These are phyloP conservation scores for Gnetum montanum DNA, from an alignment of 75 land plant genomes.

Conservation along the genomic window DNA sequence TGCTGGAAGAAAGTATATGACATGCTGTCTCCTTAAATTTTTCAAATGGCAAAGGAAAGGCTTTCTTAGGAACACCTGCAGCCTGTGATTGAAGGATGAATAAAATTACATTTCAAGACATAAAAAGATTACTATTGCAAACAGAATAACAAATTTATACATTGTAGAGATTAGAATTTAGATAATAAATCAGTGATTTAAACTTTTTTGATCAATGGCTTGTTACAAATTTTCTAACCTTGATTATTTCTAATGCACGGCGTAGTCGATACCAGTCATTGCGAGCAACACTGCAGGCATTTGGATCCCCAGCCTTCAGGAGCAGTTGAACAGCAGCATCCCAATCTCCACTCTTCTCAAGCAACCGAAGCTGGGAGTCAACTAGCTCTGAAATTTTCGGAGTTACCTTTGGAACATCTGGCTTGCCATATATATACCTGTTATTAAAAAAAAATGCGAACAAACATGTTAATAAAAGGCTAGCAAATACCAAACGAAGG, in stretches of 20 bases:
- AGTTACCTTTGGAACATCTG: conserved; percentile 72
- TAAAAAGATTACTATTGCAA: no score
- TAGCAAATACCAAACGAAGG: neutral
- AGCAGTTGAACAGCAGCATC: conserved; percentile 66
- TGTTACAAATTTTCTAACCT: conserved; percentile 28
- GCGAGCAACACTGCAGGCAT: conserved; percentile 38
- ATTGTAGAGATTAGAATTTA: no score
- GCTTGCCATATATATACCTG: conserved; percentile 87
- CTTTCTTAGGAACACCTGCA: conserved; percentile 59
- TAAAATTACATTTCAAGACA: no score
- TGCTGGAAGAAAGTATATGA: conserved; percentile 3
- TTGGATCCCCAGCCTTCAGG: conserved; percentile 65
- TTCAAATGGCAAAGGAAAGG: conserved; percentile 61
- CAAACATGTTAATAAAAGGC: no score
- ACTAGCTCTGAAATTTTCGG: conserved; percentile 42
- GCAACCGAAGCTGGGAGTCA: conserved; percentile 21
- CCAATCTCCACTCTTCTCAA: conserved; percentile 57
- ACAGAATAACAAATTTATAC: no score
- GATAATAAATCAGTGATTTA: no score
- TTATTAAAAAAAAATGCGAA: neutral
- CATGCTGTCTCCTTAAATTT: conserved; percentile 24
- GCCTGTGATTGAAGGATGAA: conserved; percentile 27
- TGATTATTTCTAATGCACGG: conserved; percentile 73
- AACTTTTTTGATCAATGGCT: no score
- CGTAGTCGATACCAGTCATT: conserved; percentile 85